A percentile compares a stretch with the other conserved stretches of the same genome.
phyloP scores from a whole-genome alignment of 495 filamentous ascomycete genomes.

The Stereocaulon alpinum region DNA sequence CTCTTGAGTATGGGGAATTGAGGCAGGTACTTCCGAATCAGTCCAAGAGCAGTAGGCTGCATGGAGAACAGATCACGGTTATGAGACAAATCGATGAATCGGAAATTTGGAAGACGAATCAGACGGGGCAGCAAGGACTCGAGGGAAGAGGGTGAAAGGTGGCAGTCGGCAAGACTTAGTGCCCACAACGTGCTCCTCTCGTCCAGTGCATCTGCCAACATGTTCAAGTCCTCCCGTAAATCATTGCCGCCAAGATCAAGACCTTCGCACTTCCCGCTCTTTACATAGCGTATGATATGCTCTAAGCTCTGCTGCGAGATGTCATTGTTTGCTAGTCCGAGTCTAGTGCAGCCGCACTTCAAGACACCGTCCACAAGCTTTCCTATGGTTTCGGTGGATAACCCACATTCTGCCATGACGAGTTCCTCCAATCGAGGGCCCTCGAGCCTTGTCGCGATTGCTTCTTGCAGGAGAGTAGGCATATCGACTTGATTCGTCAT shows the following conservation, averaged over 20 bases:
- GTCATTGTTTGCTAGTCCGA: constrained; percentile 74
- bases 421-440: constrained; percentile 72
- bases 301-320: constrained; percentile 62
- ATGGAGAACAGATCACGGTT: constrained; percentile 71
- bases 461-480: constrained; percentile 55
- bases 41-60: constrained; percentile 61
- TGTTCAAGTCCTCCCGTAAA: constrained; percentile 55
- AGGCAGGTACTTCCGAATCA: constrained; percentile 75
- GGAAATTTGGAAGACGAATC: constrained; percentile 59
- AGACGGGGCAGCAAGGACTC: constrained; percentile 68
- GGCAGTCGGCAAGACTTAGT: constrained; percentile 79
- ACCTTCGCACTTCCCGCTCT: constrained; percentile 68
- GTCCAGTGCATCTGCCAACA: constrained; percentile 55
- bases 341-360: constrained; percentile 60
- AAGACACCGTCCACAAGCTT: constrained; percentile 65
- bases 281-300: constrained; percentile 65
- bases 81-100: constrained; percentile 84
- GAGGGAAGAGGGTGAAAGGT: constrained; percentile 59
- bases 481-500: constrained; percentile 32
- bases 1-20: constrained; percentile 72
- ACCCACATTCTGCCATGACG: constrained; percentile 67
- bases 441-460: constrained; percentile 63
- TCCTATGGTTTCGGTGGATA: constrained; percentile 58
- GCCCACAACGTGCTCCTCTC: constrained; percentile 59
- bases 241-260: constrained; percentile 93